Base-by-base conservation (phyloP, 2,329 filamentous ascomycete genomes). In the Pyrenophora seminiperda region DNA sequence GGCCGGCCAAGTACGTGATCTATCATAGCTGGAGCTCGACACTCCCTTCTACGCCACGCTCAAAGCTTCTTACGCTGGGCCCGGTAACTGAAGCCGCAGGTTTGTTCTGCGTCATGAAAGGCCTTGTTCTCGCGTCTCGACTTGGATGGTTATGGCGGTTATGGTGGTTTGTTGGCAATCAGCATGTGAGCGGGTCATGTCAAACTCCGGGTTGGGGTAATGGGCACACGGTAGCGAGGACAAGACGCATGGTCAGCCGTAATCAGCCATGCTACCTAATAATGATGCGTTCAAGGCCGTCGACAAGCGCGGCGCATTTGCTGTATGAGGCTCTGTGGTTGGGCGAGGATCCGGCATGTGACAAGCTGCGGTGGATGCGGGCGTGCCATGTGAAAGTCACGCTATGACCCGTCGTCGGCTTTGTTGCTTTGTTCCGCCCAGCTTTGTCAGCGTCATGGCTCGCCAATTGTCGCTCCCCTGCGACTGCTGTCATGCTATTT, bases 1-100 rank as follows among this genome's bases (percentile, higher is more conserved):
- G 93, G 93, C 58, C 91, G 86, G 56, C 93, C 93, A 40, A 97
- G 80, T 49, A 97, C 88, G 80, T 97, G 93, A 75, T 97, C 93
- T 59, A 73, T 73, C 71, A 74, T 74, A 44, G 24, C 59, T 18
- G 40, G 33, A 24, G 38, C 19, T 24, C 38, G 41, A 18, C 24
- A 31, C 47, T 40, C 17, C 24, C 14, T 13, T 37, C 15, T 18
- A 37, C 33, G 30, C 20, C 45, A 22, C 27, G 41, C 46, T 41
- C 18, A n/a, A 34, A 24, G 30, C 19, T 32, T 20, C 20, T 44
- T 50, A 47, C 46, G 18, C 27, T 34, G 14, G 31, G 40, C 42
- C 36, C 15, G 29, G 37, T 18, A 24, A 30, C 18, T 32, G 31
- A 27, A 41, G 36, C 36, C 17, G 20, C 17, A 27, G 14, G 5